Evolutionary conservation across 2,329 filamentous ascomycete genomes (phyloP), one percentile per base, ranked within the genome.

Genomic region (Pseudogymnoascus sp.): DNA sequence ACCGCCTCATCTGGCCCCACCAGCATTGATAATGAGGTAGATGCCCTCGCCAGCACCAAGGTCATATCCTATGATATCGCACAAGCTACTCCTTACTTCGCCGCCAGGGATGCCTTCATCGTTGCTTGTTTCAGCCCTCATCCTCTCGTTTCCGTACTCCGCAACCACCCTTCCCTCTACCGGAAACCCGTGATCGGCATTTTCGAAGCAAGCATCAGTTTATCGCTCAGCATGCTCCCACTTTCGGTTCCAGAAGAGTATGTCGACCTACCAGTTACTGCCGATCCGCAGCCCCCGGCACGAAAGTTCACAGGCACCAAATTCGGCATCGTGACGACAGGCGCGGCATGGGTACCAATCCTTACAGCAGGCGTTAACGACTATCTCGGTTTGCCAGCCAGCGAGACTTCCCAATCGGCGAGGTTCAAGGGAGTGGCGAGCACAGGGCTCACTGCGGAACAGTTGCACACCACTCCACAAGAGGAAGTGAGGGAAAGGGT

Each of bases 281-380:
- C 59, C 66, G 80, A 61, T 75, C 83, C 37, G 77, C 78, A 62
- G 75, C 76, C 14, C 75, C 74, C 55, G 64, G 71, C 14, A 66
- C 74, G n/a, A 62, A 64, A 9, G 64, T 59, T n/a, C 66, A 69
- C 21, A 61, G 61, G 25, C 66, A 63, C 84, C 67, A 79, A 76
- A 55, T 97, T 95, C 79, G 93, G 92, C 1, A 95, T 97, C 66
- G 88, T 97, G 4, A 93, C 89, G 4, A 97, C 93, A 0, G 93
- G 92, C 0, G 84, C 84, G 63, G 89, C 89, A 66, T 97, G 93
- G 93, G 88, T 93, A 70, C 74, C 79, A 0, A 86, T 95, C 37
- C 78, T 97, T 11, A 79, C 77, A 0, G 76, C 81, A 0, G 92
- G 89, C 0, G 88, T 95, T 0, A 76, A 76, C 1, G 73, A 75